phyloP scores from a whole-genome alignment of 768 basidiomycete species.

The Tylopilus sp. region DNA sequence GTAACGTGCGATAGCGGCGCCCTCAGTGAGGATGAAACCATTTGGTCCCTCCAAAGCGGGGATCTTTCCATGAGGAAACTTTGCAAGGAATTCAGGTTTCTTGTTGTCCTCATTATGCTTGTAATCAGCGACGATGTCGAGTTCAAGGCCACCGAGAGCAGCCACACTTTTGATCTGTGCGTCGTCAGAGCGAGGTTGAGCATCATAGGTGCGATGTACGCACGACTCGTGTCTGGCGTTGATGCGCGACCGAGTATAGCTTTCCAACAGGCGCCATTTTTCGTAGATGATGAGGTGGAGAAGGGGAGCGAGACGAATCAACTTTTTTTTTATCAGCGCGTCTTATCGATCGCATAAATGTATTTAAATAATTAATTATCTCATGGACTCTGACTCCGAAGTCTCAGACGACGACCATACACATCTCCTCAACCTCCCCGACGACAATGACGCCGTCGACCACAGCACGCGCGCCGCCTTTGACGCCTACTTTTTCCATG shows the following conservation, averaged over 20 bases:
- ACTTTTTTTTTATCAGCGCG: constrained; percentile 22
- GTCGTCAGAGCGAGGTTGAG: constrained; percentile 1
- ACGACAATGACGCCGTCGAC: constrained; percentile 6
- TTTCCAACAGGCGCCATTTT: constrained; percentile 61
- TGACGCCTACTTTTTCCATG: constrained; percentile 80
- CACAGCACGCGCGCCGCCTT: constrained; percentile 52
- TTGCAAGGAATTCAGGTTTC: constrained; percentile 63
- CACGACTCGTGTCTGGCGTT: constrained; percentile 47
- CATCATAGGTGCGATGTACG: constrained; percentile 4
- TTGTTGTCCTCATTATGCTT: constrained; percentile 64
- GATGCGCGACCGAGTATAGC: constrained; percentile 47
- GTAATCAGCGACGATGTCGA: constrained; percentile 53
- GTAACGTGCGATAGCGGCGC: constrained; percentile 79
- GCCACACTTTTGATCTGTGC: constrained; percentile 52
- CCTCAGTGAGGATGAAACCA: constrained; percentile 79
- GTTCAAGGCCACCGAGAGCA: constrained; percentile 54
- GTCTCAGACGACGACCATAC: constrained; percentile 28
- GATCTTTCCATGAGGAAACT: constrained; percentile 82
- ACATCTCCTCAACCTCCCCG: constrained; percentile 7
- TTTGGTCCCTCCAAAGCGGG: constrained; percentile 76
- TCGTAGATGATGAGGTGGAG: constrained; percentile 23
- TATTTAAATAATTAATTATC: constrained; percentile 19
- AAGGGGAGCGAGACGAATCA: constrained; percentile 7
- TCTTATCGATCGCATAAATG: constrained; percentile 29
- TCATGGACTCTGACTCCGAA: constrained; percentile 30